Conservation (phyloP, 2,329 filamentous ascomycete species). For the Alternaria longipes region DNA sequence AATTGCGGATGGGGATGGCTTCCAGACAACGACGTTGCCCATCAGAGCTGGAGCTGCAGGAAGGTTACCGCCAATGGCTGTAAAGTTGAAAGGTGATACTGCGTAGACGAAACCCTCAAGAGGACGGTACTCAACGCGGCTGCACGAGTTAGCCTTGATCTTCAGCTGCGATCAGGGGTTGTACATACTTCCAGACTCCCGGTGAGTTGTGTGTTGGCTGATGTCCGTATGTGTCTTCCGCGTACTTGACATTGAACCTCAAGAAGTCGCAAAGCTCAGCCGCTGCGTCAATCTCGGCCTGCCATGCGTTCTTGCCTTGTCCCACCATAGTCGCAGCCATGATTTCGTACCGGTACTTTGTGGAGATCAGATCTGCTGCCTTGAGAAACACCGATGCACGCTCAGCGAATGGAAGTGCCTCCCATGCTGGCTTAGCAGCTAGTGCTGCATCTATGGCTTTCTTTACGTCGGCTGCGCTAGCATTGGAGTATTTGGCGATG, state of each 20-base stretch:
- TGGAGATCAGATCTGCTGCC: constrained; percentile 87
- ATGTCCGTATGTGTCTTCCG: constrained; percentile 86
- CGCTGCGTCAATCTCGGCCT: constrained; percentile 97
- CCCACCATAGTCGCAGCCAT: constrained; percentile 97
- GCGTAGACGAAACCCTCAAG: constrained; percentile 97
- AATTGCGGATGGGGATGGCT: constrained; percentile 89
- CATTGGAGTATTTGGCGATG: constrained; percentile 86
- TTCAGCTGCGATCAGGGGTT: not conserved
- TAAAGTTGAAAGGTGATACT: constrained; percentile 96
- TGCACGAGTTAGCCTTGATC: constrained; percentile 40
- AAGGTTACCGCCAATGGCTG: constrained; percentile 89
- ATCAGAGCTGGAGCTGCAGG: constrained; percentile 83
- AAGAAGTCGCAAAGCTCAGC: constrained; percentile 94
- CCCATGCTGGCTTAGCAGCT: constrained; percentile 87
- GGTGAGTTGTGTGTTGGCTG: constrained; percentile 85
- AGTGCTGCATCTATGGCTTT: constrained; percentile 85
- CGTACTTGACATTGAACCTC: constrained; percentile 92
- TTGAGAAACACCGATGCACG: constrained; percentile 94
- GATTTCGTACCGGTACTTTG: constrained; percentile 95
- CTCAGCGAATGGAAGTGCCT: constrained; percentile 85
- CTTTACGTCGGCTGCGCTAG: constrained; percentile 77
- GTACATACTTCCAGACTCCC: constrained; percentile 80
- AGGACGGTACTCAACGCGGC: constrained; percentile 83
- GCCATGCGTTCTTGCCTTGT: constrained; percentile 98
- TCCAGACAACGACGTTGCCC: constrained; percentile 96